Evolutionary conservation across 202 grass and related monocot genomes (phyloP).

Genomic region (Saccharum hybrid): DNA sequence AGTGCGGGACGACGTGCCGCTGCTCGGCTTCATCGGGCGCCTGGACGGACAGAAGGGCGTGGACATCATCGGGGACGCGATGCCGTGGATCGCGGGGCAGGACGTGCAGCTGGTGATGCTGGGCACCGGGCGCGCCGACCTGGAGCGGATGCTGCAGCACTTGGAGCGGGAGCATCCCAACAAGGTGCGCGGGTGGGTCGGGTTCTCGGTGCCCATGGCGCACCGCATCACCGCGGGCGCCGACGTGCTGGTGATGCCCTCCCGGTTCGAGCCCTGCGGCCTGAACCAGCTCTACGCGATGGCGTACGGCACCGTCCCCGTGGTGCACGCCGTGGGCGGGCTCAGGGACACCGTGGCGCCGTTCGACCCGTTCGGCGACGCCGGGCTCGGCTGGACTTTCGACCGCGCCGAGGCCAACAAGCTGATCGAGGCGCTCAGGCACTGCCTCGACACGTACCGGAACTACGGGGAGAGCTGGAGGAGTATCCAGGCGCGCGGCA

Average conservation of each 20-base stretch:
- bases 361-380: constrained; percentile 52
- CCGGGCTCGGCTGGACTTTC: constrained; percentile 64
- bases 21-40: constrained; percentile 62
- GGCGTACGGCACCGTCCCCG: constrained; percentile 65
- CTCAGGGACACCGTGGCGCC: constrained; percentile 61
- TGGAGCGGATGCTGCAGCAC: constrained; percentile 56
- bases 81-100: constrained; percentile 63
- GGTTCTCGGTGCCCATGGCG: constrained; percentile 62
- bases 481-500: constrained; percentile 54
- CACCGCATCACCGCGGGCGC: constrained; percentile 64
- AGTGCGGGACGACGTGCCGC: constrained; percentile 48
- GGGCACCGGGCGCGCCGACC: constrained; percentile 57
- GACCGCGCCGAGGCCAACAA: constrained; percentile 59
- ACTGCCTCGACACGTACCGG: constrained; percentile 57
- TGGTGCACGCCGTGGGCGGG: constrained; percentile 66
- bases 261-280: constrained; percentile 74
- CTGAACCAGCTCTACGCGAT: constrained; percentile 75
- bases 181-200: constrained; percentile 62
- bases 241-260: constrained; percentile 64
- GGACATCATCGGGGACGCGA: constrained; percentile 68
- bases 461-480: constrained; percentile 55
- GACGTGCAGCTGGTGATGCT: constrained; percentile 72
- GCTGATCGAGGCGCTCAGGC: constrained; percentile 57
- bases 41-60: constrained; percentile 73
- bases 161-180: constrained; percentile 33